Percentiles rank a stretch among this genome's conserved stretches.
phyloP scores from a whole-genome alignment of 768 basidiomycete species.

The Rubroboletus satanas region DNA sequence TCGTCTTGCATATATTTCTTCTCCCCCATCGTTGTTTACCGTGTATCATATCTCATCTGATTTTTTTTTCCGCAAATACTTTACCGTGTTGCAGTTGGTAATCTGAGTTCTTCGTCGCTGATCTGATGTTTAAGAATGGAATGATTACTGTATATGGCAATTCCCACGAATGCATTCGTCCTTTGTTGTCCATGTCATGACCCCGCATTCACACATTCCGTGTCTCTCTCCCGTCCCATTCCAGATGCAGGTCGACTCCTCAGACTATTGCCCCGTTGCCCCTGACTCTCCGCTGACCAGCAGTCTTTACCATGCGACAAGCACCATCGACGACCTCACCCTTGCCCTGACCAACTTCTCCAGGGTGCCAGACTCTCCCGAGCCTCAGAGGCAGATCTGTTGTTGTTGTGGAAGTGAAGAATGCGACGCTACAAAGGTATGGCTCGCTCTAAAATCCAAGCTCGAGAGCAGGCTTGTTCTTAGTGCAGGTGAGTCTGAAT shows the following conservation, averaged over 20 bases:
- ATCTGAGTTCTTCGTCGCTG: neutral
- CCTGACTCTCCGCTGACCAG: slow-evolving; percentile 50
- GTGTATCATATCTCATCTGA: slow-evolving; percentile 1
- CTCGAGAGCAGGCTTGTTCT: slow-evolving; percentile 76
- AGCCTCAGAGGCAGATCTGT: slow-evolving; percentile 45
- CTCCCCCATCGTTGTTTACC: neutral
- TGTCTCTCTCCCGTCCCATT: slow-evolving; percentile 1
- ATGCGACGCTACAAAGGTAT: slow-evolving; percentile 61
- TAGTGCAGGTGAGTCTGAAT: slow-evolving; percentile 69
- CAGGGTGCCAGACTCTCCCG: slow-evolving; percentile 62
- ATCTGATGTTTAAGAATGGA: neutral
- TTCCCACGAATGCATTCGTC: slow-evolving; percentile 16
- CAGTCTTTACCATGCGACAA: slow-evolving; percentile 50
- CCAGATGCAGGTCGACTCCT: slow-evolving; percentile 23
- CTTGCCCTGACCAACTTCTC: slow-evolving; percentile 69
- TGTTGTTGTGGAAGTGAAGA: slow-evolving; percentile 69
- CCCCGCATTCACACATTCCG: neutral
- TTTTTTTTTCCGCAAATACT: slow-evolving; percentile 10
- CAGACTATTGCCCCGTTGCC: slow-evolving; percentile 38
- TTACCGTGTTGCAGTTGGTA: slow-evolving; percentile 4
- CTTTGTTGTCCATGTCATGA: neutral
- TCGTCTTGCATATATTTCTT: slow-evolving; percentile 9
- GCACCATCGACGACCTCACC: slow-evolving; percentile 77
- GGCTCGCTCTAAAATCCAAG: slow-evolving; percentile 61
- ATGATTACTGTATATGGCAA: slow-evolving; percentile 10